phyloP scores from a whole-genome alignment of 495 filamentous ascomycete genomes.

The Aspergillus egyptiacus region DNA sequence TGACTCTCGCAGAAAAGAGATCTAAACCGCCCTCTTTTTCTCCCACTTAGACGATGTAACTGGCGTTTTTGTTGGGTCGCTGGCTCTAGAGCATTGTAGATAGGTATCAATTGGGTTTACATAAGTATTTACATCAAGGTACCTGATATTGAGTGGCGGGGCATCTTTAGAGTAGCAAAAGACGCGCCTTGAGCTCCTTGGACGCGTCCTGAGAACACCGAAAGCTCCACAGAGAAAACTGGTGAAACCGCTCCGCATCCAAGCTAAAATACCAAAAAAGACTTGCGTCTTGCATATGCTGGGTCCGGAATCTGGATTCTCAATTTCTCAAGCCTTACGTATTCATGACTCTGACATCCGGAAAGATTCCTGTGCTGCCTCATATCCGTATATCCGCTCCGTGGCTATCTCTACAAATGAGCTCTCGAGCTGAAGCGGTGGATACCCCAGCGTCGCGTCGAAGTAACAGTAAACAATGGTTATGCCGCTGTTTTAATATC shows the following conservation, averaged over 20 bases:
- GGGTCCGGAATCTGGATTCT: too few relatives aligned
- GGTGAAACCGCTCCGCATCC: background rate
- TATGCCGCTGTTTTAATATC: background rate
- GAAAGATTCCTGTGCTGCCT: background rate
- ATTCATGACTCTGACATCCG: too few relatives aligned
- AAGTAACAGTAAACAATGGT: constrained; percentile 1
- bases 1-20: background rate
- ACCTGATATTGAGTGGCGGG: background rate
- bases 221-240: background rate
- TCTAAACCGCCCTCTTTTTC: background rate
- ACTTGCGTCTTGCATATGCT: too few relatives aligned
- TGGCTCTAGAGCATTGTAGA: constrained; percentile 14
- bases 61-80: constrained; percentile 16
- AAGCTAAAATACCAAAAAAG: too few relatives aligned
- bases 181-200: background rate
- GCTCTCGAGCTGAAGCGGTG: background rate
- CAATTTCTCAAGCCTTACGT: too few relatives aligned
- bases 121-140: background rate
- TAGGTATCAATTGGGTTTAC: constrained; percentile 14
- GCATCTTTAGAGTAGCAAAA: background rate
- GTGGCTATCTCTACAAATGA: background rate
- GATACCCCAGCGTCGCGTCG: background rate
- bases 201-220: constrained; percentile 1
- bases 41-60: constrained; percentile 12
- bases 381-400: constrained; percentile 5